A percentile compares a stretch with the other conserved stretches of the same genome.
Conservation (phyloP, 352 stramenopile genomes). For the Phytophthora ohioensis region DNA sequence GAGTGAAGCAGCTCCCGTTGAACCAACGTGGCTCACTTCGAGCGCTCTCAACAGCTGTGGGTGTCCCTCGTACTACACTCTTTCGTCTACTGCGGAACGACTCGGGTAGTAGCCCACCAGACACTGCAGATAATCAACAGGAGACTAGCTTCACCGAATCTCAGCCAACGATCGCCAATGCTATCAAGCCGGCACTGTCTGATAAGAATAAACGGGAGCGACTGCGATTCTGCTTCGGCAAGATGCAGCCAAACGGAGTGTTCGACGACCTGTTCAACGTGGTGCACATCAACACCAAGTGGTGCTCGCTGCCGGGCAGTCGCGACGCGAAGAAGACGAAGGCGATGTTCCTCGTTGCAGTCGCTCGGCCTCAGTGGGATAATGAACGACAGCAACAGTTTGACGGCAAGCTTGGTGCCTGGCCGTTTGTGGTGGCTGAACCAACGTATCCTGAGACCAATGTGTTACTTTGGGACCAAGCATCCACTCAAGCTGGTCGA, state of each 20-base stretch:
- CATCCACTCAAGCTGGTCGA: conserved; percentile 9
- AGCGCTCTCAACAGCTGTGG: conserved; percentile 47
- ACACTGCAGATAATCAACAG: conserved; percentile 2
- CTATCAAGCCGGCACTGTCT: conserved; percentile 45
- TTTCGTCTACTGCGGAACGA: conserved; percentile 47
- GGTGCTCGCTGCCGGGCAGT: conserved; percentile 34
- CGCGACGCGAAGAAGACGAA: conserved; percentile 46
- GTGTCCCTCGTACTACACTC: conserved; percentile 49
- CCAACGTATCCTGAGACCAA: conserved; percentile 14
- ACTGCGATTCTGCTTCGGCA: conserved; percentile 43
- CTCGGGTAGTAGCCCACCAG: background rate
- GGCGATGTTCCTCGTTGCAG: conserved; percentile 52
- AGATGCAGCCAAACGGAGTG: conserved; percentile 47
- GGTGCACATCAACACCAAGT: conserved; percentile 56
- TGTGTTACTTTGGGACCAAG: conserved; percentile 14
- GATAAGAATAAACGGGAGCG: conserved; percentile 53
- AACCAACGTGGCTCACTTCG: conserved; percentile 47
- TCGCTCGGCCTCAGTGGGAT: conserved; percentile 55
- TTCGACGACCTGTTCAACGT: conserved; percentile 56
- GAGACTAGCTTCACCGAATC: conserved; percentile 21
- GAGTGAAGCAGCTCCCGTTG: conserved; percentile 47
- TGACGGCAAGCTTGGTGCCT: conserved; percentile 55
- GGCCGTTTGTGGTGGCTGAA: conserved; percentile 38
- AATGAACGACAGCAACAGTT: conserved; percentile 38
- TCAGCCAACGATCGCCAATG: conserved; percentile 33